These are phyloP conservation scores for Skeletonema menzelii DNA, from an alignment of 108 stramenopile species.

Conservation along the genomic window DNA sequence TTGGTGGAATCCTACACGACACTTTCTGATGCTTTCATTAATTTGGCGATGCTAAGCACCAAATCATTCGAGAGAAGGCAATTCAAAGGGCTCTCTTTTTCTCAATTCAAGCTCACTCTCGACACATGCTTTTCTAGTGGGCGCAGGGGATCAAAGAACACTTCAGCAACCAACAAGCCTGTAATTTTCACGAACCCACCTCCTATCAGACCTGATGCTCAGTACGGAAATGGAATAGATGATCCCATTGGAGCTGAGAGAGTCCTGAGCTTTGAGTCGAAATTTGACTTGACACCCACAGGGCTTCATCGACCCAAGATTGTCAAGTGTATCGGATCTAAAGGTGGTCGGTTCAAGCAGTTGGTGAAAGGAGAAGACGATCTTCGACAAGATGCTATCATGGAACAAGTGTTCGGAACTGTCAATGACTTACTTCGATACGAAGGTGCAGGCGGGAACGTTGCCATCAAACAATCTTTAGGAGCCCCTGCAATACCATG, in stretches of 20 bases:
- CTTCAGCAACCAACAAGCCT: slow-evolving; percentile 41
- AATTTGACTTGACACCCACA: slow-evolving; percentile 76
- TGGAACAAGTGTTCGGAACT: slow-evolving; percentile 94
- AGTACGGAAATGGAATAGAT: slow-evolving; percentile 70
- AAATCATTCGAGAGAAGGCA: slow-evolving; percentile 16
- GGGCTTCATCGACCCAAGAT: slow-evolving; percentile 91
- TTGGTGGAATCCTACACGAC: slow-evolving; percentile 59
- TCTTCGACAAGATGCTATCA: slow-evolving; percentile 96
- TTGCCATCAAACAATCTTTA: slow-evolving; percentile 5
- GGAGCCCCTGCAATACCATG: neutral
- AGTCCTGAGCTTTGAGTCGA: slow-evolving; percentile 63
- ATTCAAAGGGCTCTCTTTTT: slow-evolving; percentile 33
- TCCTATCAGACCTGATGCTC: slow-evolving; percentile 50
- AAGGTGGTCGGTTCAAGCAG: slow-evolving; percentile 76
- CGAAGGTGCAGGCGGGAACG: slow-evolving; percentile 20
- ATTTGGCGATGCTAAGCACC: slow-evolving; percentile 59
- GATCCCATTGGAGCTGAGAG: slow-evolving; percentile 73
- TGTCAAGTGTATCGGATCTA: slow-evolving; percentile 75
- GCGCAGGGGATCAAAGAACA: slow-evolving; percentile 33
- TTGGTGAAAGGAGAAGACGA: slow-evolving; percentile 96
- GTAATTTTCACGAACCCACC: slow-evolving; percentile 75
- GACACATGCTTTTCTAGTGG: slow-evolving; percentile 46
- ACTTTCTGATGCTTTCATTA: slow-evolving; percentile 66
- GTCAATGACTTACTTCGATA: slow-evolving; percentile 83
- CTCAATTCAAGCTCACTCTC: slow-evolving; percentile 49